Evolutionary conservation across 805 yeast genomes (phyloP), one percentile per base, ranked within the genome.

Genomic region (Tetrapisispora taiwanensis): DNA sequence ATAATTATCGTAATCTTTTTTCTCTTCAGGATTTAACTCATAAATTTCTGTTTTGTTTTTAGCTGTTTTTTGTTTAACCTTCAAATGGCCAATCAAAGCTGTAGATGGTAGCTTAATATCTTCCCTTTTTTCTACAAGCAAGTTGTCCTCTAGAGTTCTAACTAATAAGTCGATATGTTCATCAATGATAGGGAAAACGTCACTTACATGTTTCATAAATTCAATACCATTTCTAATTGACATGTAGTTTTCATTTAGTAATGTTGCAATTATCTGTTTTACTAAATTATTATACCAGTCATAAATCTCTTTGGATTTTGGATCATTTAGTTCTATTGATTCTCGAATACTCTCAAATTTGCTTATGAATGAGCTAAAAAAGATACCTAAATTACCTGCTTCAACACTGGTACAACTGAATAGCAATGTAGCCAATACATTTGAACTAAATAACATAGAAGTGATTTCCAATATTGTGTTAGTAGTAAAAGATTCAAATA

Each of bases 311-410:
- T 58, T 61, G 22, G 73, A 65, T 53, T 67, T 70, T 2, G 41
- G 50, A n/a, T 45, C 48, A 2, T 51, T 41, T 1, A 49, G 36
- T 0, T 52, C 62, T 12, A 63, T 62, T 9, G 58, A 49, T 1
- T 58, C 56, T 70, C 84, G 75, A 49, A 67, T 54, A n/a, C 54
- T 47, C 44, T 75, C 73, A 36, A 81, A 65, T 19, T 62, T 63
- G 7, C 59, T 63, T 36, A 86, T 63, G 1, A 83, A 48, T 20
- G 76, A 79, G 22, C 76, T 68, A 52, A 77, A 75, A 52, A 89
- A 88, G 12, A 85, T 61, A 3, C 95, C 95, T 32, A 88, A 60
- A 56, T 84, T 84, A 52, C 88, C 95, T 1, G 95, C 79, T 56
- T 89, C 96, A 4, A 71, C 62, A 0, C 85, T 73, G 0, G 96